Percentiles rank a stretch among this genome's conserved stretches.
Evolutionary conservation across 257 asterid genomes (phyloP).

Genomic region (Scutellaria barbata): DNA sequence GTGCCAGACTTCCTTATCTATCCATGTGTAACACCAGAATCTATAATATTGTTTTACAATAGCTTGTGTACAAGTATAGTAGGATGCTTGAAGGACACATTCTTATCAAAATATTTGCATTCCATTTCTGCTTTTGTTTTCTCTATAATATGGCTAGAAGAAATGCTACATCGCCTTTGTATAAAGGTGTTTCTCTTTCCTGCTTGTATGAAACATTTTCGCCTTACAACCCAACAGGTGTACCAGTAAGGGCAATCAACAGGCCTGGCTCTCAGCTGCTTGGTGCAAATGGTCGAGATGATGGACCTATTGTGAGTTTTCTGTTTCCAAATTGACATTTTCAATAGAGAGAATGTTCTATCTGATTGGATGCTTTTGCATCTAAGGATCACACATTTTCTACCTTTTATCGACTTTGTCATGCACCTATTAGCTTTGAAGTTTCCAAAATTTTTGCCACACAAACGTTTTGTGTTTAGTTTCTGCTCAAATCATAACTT

Average conservation of each 20-base stretch:
- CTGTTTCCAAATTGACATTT: slow-evolving; percentile 19
- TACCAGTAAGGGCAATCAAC: slow-evolving; percentile 83
- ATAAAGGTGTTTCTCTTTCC: not conserved
- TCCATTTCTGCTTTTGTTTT: not conserved
- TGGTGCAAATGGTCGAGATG: slow-evolving; percentile 99
- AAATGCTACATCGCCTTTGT: slow-evolving; percentile 2
- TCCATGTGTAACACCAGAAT: slow-evolving; percentile 11
- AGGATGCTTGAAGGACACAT: slow-evolving; percentile 11
- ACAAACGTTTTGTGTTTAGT: not conserved
- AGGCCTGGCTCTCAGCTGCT: slow-evolving; percentile 94
- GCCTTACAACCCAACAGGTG: slow-evolving; percentile 53
- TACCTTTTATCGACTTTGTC: not conserved
- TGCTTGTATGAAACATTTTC: slow-evolving; percentile 18
- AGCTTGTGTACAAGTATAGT: not conserved
- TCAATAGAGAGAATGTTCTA: too few relatives aligned
- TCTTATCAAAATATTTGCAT: not conserved
- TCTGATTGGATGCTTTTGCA: not conserved
- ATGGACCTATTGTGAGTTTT: slow-evolving; percentile 87
- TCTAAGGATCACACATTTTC: slow-evolving; percentile 2
- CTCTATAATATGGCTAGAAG: slow-evolving; percentile 18
- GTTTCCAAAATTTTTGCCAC: slow-evolving; percentile 15
- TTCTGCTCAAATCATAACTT: slow-evolving; percentile 1
- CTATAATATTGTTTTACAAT: not conserved
- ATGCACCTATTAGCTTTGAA: slow-evolving; percentile 8
- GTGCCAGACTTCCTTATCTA: slow-evolving; percentile 10